Conservation (phyloP, 2,329 filamentous ascomycete genomes). For the Colletotrichum cuscutae region DNA sequence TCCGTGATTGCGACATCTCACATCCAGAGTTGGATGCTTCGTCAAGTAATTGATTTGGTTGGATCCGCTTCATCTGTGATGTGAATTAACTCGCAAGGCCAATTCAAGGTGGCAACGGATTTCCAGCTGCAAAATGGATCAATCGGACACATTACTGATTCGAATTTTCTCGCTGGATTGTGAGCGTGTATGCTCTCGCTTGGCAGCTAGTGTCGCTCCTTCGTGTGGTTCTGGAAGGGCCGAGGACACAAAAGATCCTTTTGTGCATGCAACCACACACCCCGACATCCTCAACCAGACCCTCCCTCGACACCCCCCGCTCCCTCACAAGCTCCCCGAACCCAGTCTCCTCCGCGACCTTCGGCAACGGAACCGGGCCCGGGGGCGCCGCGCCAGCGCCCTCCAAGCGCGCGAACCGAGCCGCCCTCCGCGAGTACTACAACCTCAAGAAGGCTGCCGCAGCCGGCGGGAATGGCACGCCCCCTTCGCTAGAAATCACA, state of each 20-base stretch:
- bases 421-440: constrained; percentile 94
- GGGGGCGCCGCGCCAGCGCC: constrained; percentile 39
- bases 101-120: background rate
- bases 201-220: constrained; percentile 17
- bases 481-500: constrained; percentile 56
- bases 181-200: constrained; percentile 7
- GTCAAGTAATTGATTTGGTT: background rate
- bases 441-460: constrained; percentile 72
- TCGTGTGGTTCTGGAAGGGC: constrained; percentile 21
- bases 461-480: constrained; percentile 39
- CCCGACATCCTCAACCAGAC: constrained; percentile 79
- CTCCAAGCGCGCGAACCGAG: constrained; percentile 74
- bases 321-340: constrained; percentile 69
- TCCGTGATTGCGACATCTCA: background rate
- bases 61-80: background rate
- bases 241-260: constrained; percentile 31
- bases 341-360: constrained; percentile 45
- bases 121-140: background rate
- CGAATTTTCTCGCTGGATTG: background rate
- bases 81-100: background rate
- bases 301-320: constrained; percentile 74
- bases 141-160: background rate
- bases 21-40: background rate
- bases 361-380: constrained; percentile 34
- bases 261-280: constrained; percentile 56